Evolutionary conservation across 805 yeast species (phyloP), one percentile per base, ranked within the genome.

Genomic region (Barnettozyma salicaria): DNA sequence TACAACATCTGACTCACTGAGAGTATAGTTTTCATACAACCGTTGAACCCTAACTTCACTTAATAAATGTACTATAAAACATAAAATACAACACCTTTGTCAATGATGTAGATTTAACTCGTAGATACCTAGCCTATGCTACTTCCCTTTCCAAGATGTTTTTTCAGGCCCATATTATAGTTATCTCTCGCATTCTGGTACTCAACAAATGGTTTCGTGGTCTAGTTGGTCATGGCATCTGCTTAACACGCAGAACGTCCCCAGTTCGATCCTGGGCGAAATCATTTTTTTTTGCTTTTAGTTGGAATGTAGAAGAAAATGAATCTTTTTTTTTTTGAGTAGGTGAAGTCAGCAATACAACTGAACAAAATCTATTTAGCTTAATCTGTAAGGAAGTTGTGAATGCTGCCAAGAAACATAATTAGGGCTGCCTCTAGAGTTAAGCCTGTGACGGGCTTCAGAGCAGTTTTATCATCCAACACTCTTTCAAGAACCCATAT

Each of bases 251-350:
- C 96, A 87, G 92, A 85, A 85, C 88, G 97, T 90, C 97, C 96
- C 97, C 96, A 88, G 97, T 90, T 90, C 97, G 96, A 90, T 87
- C 97, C 97, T 89, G 97, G 97, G 97, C 88, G 83, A 80, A 86
- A 82, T 87, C 96, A 88, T 43, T 45, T 26, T 42, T 43, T 43
- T 40, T 41, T 30, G 19, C 20, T 13, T 27, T 31, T 28, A 27
- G n/a, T n/a, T n/a, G n/a, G n/a, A n/a, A n/a, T n/a, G n/a, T n/a
- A n/a, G n/a, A n/a, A n/a, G n/a, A n/a, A n/a, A n/a, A n/a, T 28
- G 12, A 6, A 5, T 20, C 12, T 25, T 22, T 8, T 34, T 30
- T 26, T 32, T 23, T 12, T 27, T 14, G 28, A 27, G 11, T 14
- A 16, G 20, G 7, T 14, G 8, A 16, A 24, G 20, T 30, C 33